A percentile compares a stretch with the other conserved stretches of the same genome.
Conservation (phyloP, 2,329 filamentous ascomycete genomes). For the Aspergillus brasiliensis region DNA sequence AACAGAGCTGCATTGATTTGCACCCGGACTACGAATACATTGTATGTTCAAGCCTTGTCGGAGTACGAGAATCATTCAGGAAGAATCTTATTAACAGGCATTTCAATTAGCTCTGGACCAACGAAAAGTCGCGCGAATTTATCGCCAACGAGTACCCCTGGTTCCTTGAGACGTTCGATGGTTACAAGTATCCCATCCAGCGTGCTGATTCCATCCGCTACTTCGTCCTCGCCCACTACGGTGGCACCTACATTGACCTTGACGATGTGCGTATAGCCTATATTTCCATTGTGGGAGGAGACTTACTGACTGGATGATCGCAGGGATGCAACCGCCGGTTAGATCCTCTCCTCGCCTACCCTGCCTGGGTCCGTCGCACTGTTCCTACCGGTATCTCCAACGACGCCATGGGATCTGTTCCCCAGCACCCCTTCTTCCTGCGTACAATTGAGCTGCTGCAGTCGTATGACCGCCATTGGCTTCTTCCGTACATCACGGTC, state of each 20-base stretch:
- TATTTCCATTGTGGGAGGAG: too few species aligned
- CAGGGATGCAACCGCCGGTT: constrained; percentile 69
- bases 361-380: constrained; percentile 71
- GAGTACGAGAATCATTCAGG: neutral
- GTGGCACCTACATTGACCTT: constrained; percentile 79
- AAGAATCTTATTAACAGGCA: constrained; percentile 21
- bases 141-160: constrained; percentile 74
- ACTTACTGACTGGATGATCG: constrained; percentile 20
- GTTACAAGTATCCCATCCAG: constrained; percentile 74
- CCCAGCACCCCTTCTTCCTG: constrained; percentile 74
- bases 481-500: constrained; percentile 72
- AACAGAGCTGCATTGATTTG: constrained; percentile 66
- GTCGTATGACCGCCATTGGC: constrained; percentile 69
- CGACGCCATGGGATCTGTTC: constrained; percentile 74
- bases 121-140: constrained; percentile 68
- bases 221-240: constrained; percentile 74
- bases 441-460: constrained; percentile 68
- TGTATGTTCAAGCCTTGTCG: constrained; percentile 45
- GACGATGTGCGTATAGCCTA: constrained; percentile 59
- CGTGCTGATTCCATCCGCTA: constrained; percentile 78
- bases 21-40: constrained; percentile 75
- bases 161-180: constrained; percentile 74
- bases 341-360: constrained; percentile 68
- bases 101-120: constrained; percentile 69
- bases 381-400: constrained; percentile 78